Evolutionary conservation across 768 basidiomycete genomes (phyloP).

Genomic region (Leucocoprinus birnbaumii): DNA sequence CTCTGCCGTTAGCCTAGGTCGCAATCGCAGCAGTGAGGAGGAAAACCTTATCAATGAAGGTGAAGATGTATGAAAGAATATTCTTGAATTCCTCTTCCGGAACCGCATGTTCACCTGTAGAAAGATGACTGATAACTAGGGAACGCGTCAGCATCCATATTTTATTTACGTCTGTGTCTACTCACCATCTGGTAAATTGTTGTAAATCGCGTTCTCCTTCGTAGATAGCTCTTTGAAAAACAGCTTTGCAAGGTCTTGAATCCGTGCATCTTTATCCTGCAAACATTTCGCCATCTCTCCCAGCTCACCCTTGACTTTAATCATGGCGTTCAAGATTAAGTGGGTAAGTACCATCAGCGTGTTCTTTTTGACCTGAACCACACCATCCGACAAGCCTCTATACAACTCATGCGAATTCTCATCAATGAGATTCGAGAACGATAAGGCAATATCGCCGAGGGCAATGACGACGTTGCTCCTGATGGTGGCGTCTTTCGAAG

Average conservation of each 20-base stretch:
- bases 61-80: constrained; percentile 93
- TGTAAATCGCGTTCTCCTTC: constrained; percentile 99
- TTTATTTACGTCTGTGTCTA: neutral
- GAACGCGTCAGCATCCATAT: constrained; percentile 2
- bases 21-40: neutral
- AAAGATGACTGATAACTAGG: constrained; percentile 91
- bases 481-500: constrained; percentile 84
- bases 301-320: constrained; percentile 98
- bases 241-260: constrained; percentile 93
- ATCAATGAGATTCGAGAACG: constrained; percentile 96
- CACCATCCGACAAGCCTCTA: constrained; percentile 84
- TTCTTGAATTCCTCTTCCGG: constrained; percentile 91
- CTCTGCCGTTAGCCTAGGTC: neutral
- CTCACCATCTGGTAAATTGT: constrained; percentile 94
- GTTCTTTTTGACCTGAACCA: constrained; percentile 96
- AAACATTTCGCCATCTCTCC: constrained; percentile 99
- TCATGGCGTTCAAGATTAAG: constrained; percentile 97
- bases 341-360: constrained; percentile 98
- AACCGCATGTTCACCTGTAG: constrained; percentile 86
- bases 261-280: constrained; percentile 83
- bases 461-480: constrained; percentile 97
- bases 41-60: constrained; percentile 91
- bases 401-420: constrained; percentile 97
- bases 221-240: constrained; percentile 96
- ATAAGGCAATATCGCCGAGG: constrained; percentile 95